Base-by-base conservation (phyloP, 305 asterid species). In the Euphrasia arctica region DNA sequence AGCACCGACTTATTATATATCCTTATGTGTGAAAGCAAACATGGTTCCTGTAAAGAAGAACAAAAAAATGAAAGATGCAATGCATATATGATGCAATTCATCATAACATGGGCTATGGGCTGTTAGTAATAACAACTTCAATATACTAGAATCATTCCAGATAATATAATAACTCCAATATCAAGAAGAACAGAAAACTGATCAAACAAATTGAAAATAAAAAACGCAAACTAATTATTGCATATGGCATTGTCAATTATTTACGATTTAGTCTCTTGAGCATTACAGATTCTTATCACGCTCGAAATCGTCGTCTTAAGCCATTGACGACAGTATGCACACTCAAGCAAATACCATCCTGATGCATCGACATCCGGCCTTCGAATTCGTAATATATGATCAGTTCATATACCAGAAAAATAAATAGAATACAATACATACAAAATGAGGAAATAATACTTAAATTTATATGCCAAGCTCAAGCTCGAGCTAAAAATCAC, bases 1-100 rank as follows among this genome's bases (percentile, higher is more conserved):
- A 93, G 75, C 76, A 93, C 97, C 12, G 99, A 93, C 65, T 93
- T 93, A 72, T 93, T 93, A 75, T 87, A 86, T 65, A 93, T 82
- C 80, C 97, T 77, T 68, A 85, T 64, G 82, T 90, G 95, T 18
- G 97, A 90, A 73, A 93, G 95, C 65, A 93, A 76, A 64, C 96
- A 86, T 1, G 99, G 96, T 70, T 86, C 99, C 99, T 93, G 77
- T 45, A 79, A 63, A 25, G 49, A 74, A 63, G 2, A 47, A 51
- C 42, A 68, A 29, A 47, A 77, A 22, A 58, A 61, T 59, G 60
- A 65, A 58, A 34, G 9, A 25, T 32, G 58, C 12, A 56, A 32
- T 62, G 61, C 60, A 62, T 60, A 63, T 34, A 49, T 45, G 61
- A 64, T n/a, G 54, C 67, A 45, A 27, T 43, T 42, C 61, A 49